A percentile compares a stretch with the other conserved stretches of the same genome.
Conservation (phyloP, 2,329 filamentous ascomycete species). For the Paraphoma sp. region DNA sequence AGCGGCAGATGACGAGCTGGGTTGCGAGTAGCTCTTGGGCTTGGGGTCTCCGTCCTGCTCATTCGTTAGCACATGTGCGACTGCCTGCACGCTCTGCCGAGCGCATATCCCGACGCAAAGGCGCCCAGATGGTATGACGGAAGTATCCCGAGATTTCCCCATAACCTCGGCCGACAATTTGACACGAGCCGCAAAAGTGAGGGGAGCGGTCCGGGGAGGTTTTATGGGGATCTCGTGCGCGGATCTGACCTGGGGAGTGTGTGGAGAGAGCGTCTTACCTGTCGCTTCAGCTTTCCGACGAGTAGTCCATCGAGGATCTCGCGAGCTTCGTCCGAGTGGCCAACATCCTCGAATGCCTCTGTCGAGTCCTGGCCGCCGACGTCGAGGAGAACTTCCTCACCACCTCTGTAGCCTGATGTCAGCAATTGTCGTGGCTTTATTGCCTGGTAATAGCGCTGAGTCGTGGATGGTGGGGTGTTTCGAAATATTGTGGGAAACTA, state of each 20-base stretch:
- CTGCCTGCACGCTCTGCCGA: not conserved
- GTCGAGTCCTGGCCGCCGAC: constrained; percentile 95
- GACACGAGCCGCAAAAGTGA: constrained; percentile 1
- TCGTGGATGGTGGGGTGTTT: constrained; percentile 8
- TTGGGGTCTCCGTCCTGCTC: constrained; percentile 74
- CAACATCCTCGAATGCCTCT: constrained; percentile 98
- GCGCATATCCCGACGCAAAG: not conserved
- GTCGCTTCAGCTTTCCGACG: constrained; percentile 46
- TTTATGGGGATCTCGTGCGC: not conserved
- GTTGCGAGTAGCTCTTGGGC: constrained; percentile 65
- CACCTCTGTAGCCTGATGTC: constrained; percentile 69
- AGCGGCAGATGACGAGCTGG: constrained; percentile 57
- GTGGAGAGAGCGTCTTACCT: constrained; percentile 30
- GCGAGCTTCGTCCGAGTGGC: constrained; percentile 97
- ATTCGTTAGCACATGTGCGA: constrained; percentile 5
- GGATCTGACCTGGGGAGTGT: not conserved
- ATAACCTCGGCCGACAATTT: constrained; percentile 1
- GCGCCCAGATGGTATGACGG: constrained; percentile 8
- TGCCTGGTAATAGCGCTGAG: too few species aligned
- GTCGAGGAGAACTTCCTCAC: constrained; percentile 97
- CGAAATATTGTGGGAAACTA: not conserved
- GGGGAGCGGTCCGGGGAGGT: not conserved
- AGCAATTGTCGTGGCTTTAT: constrained; percentile 2
- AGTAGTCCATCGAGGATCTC: constrained; percentile 75
- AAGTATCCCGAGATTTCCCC: constrained; percentile 25